Percentiles rank a stretch among this genome's conserved stretches.
These are phyloP conservation scores for Claviceps pazoutovae DNA, from an alignment of 2,329 filamentous ascomycete genomes.

Conservation along the genomic window DNA sequence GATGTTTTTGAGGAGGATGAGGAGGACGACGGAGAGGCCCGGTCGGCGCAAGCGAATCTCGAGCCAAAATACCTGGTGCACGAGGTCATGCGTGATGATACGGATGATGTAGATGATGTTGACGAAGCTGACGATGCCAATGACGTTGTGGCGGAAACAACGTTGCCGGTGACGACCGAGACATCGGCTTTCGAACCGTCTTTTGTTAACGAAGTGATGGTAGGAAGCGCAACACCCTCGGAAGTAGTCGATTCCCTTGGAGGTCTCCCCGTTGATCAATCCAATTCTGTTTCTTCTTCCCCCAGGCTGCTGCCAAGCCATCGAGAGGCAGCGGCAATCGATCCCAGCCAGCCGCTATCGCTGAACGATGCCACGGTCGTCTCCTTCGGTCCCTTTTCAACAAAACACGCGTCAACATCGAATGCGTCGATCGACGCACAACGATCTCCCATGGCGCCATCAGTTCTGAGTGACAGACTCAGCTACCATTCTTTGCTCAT, in stretches of 20 bases:
- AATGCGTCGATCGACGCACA: constrained; percentile 57
- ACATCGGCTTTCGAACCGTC: neutral
- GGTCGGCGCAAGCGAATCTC: neutral
- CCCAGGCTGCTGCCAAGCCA: constrained; percentile 26
- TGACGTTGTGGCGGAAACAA: constrained; percentile 30
- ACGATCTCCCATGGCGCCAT: constrained; percentile 60
- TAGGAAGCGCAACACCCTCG: constrained; percentile 6
- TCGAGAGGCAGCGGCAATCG: constrained; percentile 36
- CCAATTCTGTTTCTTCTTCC: constrained; percentile 31
- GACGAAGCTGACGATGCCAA: constrained; percentile 13
- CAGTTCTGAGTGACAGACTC: constrained; percentile 58
- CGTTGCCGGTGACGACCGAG: constrained; percentile 16
- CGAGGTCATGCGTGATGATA: constrained; percentile 8
- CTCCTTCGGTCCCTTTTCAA: constrained; percentile 51
- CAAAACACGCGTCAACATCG: constrained; percentile 48
- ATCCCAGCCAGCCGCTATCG: constrained; percentile 29
- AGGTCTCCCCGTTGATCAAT: constrained; percentile 18
- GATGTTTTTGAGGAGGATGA: constrained; percentile 82
- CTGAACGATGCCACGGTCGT: constrained; percentile 29
- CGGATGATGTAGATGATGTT: constrained; percentile 29
- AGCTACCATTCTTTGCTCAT: constrained; percentile 57
- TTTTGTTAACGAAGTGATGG: neutral
- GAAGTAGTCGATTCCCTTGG: constrained; percentile 15
- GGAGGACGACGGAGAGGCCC: constrained; percentile 50
- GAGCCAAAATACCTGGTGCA: neutral